Evolutionary conservation across 345 rosid species (phyloP), one percentile per base, ranked within the genome.

Genomic region (Angophora floribunda): DNA sequence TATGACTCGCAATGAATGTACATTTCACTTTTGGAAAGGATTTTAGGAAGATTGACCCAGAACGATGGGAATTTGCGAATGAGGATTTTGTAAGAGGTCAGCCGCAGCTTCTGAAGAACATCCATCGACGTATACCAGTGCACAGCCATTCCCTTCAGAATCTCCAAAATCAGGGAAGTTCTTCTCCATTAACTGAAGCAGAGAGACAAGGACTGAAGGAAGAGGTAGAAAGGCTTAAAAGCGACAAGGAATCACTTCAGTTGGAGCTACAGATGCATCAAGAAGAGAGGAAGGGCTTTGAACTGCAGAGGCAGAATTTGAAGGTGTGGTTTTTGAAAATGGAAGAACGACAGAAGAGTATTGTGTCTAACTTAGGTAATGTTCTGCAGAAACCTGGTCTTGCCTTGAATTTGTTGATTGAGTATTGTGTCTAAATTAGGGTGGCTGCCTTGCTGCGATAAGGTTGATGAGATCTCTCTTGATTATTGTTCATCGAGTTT

Each of bases 1-100:
- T 19, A 61, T 75, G 6, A 88, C 86, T 87, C 87, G 89, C 84
- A 49, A 85, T 90, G 50, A 86, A 41, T 19, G 91, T 32, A 51
- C 65, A 86, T 86, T 86, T 61, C 51, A 7, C 63, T 52, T 53
- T 44, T 90, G 87, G 52, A 59, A 91, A 98, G 99, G 99, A 99
- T 44, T 98, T 98, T 89, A 93, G 95, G 89, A 97, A 98, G 91
- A 50, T 89, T 55, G 99, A 97, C 90, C 96, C 99, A 0, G 99
- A 97, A 86, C 95, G 93, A 91, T 97, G 99, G 99, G 99, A 98
- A 89, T 98, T 97, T 87, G 95, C 95, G 1, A 98, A 98, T 67
- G 99, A 98, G 6, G 97, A 95, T 87, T 98, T 98, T 52, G 55
- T 96, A 9, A 94, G 96, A 93, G 98, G 95, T 57, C 95, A 91